Conservation (phyloP, 2,329 filamentous ascomycete genomes). For the Xylaria sp. region DNA sequence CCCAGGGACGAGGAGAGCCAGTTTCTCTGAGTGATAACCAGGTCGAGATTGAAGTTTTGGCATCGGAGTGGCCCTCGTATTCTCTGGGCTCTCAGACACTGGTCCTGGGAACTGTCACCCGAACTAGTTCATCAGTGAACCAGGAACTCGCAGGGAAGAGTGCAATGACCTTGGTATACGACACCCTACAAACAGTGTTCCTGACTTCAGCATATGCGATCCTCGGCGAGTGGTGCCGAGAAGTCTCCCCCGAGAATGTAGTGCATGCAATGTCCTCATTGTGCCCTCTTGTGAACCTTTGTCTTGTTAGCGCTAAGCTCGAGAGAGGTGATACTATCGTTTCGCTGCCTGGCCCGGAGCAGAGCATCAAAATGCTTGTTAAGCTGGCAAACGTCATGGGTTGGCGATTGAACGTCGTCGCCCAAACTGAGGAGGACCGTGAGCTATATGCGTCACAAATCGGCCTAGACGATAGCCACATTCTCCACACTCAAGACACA, state of each 20-base stretch:
- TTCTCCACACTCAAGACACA: conserved; percentile 7
- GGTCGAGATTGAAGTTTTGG: conserved; percentile 25
- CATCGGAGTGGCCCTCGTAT: conserved; percentile 28
- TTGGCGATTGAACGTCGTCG: conserved; percentile 21
- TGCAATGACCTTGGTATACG: conserved; percentile 20
- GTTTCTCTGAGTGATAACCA: conserved; percentile 4
- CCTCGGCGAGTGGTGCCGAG: not conserved
- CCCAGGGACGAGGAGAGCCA: not conserved
- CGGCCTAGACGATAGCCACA: conserved; percentile 4
- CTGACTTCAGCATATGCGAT: conserved; percentile 26
- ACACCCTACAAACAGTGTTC: conserved; percentile 21
- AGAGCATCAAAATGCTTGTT: conserved; percentile 12
- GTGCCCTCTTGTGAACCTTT: conserved; percentile 27
- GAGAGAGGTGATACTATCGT: conserved; percentile 27
- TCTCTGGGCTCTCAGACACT: conserved; percentile 18
- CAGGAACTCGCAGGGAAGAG: conserved; percentile 13
- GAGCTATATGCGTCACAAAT: conserved; percentile 6
- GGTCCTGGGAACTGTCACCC: conserved; percentile 7
- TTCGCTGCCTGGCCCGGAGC: conserved; percentile 23
- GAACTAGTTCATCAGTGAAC: conserved; percentile 3
- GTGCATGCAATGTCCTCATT: conserved; percentile 15
- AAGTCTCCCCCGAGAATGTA: conserved; percentile 4
- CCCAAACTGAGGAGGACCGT: not conserved
- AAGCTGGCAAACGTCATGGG: conserved; percentile 17
- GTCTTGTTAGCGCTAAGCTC: conserved; percentile 15